These are phyloP conservation scores for Phtheirospermum japonicum DNA, from an alignment of 257 asterid genomes.

Conservation along the genomic window DNA sequence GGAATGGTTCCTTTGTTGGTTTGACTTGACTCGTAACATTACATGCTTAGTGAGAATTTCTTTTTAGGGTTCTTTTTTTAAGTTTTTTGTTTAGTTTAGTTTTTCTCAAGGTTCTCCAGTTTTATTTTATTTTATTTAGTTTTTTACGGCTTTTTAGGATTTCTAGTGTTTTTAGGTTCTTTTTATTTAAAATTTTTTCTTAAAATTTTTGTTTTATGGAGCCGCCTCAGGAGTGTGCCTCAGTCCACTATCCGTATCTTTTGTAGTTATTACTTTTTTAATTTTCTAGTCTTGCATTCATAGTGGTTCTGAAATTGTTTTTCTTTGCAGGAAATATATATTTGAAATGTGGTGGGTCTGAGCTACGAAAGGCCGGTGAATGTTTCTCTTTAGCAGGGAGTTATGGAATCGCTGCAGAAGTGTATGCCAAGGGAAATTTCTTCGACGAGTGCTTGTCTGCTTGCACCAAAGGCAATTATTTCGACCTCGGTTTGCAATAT, in stretches of 20 bases:
- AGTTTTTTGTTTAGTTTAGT: no score
- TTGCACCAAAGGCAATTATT: slow-evolving; percentile 43
- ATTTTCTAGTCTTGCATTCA: not conserved
- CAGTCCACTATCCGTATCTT: not conserved
- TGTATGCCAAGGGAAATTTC: slow-evolving; percentile 42
- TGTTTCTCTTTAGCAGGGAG: slow-evolving; percentile 53
- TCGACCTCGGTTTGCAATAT: slow-evolving; percentile 44
- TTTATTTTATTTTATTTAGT: no score
- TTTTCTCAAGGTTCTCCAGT: no score
- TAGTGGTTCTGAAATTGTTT: not conserved
- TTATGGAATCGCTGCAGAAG: slow-evolving; percentile 43
- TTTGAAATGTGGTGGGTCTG: slow-evolving; percentile 42
- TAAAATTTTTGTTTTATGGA: no score
- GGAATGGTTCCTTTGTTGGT: no score
- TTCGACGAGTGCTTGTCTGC: slow-evolving; percentile 48
- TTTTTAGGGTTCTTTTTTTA: no score
- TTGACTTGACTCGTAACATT: no score
- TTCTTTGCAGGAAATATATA: slow-evolving; percentile 46
- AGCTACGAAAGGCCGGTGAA: slow-evolving; percentile 53
- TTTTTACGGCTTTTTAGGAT: no score
- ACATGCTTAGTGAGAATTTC: no score
- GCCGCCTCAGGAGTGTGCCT: no score
- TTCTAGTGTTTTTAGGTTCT: no score
- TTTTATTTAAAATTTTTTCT: no score
- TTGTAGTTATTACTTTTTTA: not conserved